phyloP scores from a whole-genome alignment of 148 eudicot species.

The Hydrangea macrophylla region DNA sequence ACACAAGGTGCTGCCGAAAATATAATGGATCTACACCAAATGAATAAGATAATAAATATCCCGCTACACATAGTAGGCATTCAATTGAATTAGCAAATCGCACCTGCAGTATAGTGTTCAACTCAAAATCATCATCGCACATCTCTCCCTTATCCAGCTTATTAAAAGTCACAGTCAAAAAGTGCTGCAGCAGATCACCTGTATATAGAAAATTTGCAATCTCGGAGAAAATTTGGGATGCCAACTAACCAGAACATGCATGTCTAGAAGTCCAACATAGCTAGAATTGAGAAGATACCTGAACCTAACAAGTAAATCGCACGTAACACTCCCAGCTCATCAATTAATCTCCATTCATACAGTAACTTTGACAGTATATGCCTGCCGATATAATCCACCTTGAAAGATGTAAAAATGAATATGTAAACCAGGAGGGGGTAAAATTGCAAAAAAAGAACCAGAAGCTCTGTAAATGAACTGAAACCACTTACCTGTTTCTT shows the following conservation, averaged over 20 bases:
- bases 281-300: constrained; percentile 43
- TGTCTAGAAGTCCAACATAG: neutral
- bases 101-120: constrained; percentile 87
- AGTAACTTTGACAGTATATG: constrained; percentile 80
- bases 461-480: constrained; percentile 2
- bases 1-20: too few relatives aligned
- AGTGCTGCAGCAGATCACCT: constrained; percentile 98
- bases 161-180: constrained; percentile 70
- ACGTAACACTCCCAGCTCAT: constrained; percentile 86
- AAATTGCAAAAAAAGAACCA: neutral
- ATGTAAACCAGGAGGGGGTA: neutral
- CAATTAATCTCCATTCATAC: constrained; percentile 89
- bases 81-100: neutral
- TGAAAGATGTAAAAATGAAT: constrained; percentile 15
- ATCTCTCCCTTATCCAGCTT: constrained; percentile 89
- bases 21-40: neutral
- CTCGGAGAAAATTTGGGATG: constrained; percentile 4
- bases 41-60: neutral
- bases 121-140: constrained; percentile 97
- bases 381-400: constrained; percentile 83
- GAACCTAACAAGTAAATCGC: constrained; percentile 91
- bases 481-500: constrained; percentile 68
- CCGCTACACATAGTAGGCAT: neutral
- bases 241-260: constrained; percentile 1
- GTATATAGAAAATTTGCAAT: constrained; percentile 23